Evolutionary conservation across 1,284 basidiomycete genomes (phyloP).

Genomic region (Entoloma clypeatum): DNA sequence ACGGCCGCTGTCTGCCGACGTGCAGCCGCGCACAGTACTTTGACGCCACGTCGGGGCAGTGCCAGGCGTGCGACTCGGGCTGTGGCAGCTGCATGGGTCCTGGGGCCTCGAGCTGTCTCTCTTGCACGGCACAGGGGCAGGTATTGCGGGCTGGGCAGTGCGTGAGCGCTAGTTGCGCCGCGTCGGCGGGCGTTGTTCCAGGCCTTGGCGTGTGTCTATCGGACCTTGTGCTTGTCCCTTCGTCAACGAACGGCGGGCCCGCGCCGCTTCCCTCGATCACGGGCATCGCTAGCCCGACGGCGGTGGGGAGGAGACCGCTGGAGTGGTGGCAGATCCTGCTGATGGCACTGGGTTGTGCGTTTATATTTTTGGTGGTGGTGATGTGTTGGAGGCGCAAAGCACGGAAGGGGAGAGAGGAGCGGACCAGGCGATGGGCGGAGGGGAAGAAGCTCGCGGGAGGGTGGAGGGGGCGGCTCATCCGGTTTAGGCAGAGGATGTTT

Average conservation of each 20-base stretch:
- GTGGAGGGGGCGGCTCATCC: constrained; percentile 50
- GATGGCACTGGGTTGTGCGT: constrained; percentile 74
- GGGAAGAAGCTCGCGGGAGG: constrained; percentile 47
- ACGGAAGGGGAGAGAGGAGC: constrained; percentile 59
- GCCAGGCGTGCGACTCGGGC: constrained; percentile 65
- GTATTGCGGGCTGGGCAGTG: constrained; percentile 65
- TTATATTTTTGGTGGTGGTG: constrained; percentile 66
- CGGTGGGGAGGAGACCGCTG: constrained; percentile 35
- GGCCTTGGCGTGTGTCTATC: constrained; percentile 76
- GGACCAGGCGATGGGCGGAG: constrained; percentile 59
- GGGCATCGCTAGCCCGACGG: constrained; percentile 46
- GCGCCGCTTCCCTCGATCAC: constrained; percentile 53
- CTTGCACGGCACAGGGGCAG: constrained; percentile 60
- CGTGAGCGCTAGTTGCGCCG: constrained; percentile 53
- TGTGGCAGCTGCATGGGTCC: constrained; percentile 72
- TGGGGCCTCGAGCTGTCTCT: constrained; percentile 64
- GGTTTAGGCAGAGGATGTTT: constrained; percentile 56
- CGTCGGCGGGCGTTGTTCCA: constrained; percentile 50
- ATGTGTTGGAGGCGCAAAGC: constrained; percentile 66
- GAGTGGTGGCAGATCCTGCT: constrained; percentile 81
- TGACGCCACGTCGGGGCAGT: constrained; percentile 58
- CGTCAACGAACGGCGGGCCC: constrained; percentile 41
- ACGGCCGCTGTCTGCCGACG: constrained; percentile 70
- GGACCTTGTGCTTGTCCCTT: constrained; percentile 58
- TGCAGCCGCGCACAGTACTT: constrained; percentile 71